Percentiles rank a stretch among this genome's conserved stretches.
Conservation (phyloP, 148 eudicot genomes). For the Chenopodium berlandieri region DNA sequence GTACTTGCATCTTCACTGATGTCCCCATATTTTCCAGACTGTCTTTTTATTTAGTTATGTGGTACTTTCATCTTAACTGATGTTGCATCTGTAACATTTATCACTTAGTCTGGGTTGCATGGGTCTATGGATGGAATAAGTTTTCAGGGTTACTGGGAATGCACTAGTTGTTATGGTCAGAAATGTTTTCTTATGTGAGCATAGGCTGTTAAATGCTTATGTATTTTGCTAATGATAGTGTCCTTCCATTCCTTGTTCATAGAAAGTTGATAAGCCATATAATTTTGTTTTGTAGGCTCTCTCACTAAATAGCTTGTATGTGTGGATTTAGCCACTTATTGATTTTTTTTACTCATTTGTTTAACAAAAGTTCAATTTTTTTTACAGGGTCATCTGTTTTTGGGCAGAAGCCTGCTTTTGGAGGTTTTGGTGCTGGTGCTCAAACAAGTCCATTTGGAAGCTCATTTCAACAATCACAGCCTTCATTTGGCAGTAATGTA, state of each 20-base stretch:
- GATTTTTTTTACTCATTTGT: neutral
- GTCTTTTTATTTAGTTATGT: neutral
- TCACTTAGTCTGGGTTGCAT: neutral
- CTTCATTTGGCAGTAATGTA: slow-evolving; percentile 72
- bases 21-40: neutral
- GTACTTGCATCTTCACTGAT: no score
- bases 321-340: no score
- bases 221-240: neutral
- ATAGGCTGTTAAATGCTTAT: neutral
- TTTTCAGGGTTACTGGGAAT: neutral
- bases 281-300: neutral
- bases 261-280: neutral
- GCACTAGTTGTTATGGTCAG: neutral
- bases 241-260: neutral
- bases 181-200: neutral
- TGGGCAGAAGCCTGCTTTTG: slow-evolving; percentile 84
- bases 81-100: neutral
- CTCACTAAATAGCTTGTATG: no score
- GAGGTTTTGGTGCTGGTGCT: slow-evolving; percentile 71
- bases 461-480: slow-evolving; percentile 81
- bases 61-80: neutral
- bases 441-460: slow-evolving; percentile 89
- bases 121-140: neutral
- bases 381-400: slow-evolving; percentile 61
- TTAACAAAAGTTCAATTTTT: neutral